Evolutionary conservation across 176 grass and related monocot genomes (phyloP), one percentile per base, ranked within the genome.

Genomic region (Zea luxurians): DNA sequence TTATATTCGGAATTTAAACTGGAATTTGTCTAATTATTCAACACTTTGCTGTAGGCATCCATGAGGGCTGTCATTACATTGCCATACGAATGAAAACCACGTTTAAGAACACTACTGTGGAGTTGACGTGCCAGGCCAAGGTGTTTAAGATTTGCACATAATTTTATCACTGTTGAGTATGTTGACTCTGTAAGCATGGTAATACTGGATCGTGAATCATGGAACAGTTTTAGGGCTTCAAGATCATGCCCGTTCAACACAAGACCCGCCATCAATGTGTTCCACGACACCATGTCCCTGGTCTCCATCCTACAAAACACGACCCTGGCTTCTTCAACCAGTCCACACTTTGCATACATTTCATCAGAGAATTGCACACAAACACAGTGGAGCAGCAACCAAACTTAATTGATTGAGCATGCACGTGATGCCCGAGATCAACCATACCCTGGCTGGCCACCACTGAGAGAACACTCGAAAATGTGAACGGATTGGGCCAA

Each of bases 41-140:
- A n/a, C n/a, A n/a, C n/a, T n/a, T 97, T 97, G 68, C 65, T 90
- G 37, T 90, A 92, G 40, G 82, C 87, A 70, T 88, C 68, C 80
- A 84, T 86, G 6, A 92, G 41, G 43, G 80, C 50, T 41, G 93
- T 97, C 80, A 90, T 90, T 68, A 86, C 64, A 74, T 86, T 86
- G 70, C 62, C 47, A 80, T 86, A 60, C 1, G 69, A 83, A 70
- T 73, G 35, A 55, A 90, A 83, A 44, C 90, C 90, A 34, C 88
- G 73, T 70, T 93, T 90, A 4, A 84, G 36, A 34, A 83, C 64
- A 77, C 93, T 93, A 52, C 57, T 69, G 69, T 97, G 90, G 34
- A 97, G 90, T 64, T 97, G 93, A 7, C 37, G 20, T 35, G 74
- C 86, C 35, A 97, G 52, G 42, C 4, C 36, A 37, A 89, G 40